Evolutionary conservation across 192 early-diverging fungal species (phyloP).

Genomic region (Dissophora globulifera): DNA sequence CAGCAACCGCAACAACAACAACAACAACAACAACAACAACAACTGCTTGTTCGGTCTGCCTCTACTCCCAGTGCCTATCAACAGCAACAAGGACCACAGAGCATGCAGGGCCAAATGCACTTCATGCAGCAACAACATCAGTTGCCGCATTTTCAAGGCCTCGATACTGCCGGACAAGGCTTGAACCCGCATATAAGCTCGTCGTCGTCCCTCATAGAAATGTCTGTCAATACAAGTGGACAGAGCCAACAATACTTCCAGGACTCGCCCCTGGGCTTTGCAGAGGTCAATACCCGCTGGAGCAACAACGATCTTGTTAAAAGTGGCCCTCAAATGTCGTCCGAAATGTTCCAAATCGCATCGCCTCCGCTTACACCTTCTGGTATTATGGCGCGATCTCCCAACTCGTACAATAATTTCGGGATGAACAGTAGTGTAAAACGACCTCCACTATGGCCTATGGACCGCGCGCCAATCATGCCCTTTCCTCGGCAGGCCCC

Average conservation of each 20-base stretch:
- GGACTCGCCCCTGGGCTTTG: conserved; percentile 23
- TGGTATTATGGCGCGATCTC: conserved; percentile 29
- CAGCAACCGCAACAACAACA: conserved; percentile 19
- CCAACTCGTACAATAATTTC: conserved; percentile 25
- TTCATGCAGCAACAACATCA: conserved; percentile 39
- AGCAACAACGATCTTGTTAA: conserved; percentile 15
- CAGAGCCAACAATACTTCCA: conserved; percentile 23
- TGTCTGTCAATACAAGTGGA: conserved; percentile 11
- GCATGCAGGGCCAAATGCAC: conserved; percentile 21
- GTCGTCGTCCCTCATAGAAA: conserved; percentile 12
- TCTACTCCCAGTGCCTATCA: neutral
- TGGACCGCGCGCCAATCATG: conserved; percentile 29
- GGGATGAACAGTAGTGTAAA: conserved; percentile 26
- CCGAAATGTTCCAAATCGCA: conserved; percentile 49
- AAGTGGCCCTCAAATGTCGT: conserved; percentile 17
- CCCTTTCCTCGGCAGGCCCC: conserved; percentile 43
- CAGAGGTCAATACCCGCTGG: conserved; percentile 34
- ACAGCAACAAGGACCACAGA: conserved; percentile 21
- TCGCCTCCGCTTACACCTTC: conserved; percentile 47
- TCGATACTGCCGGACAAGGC: conserved; percentile 22
- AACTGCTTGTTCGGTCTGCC: neutral
- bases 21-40: conserved; percentile 25
- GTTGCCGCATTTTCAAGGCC: conserved; percentile 30
- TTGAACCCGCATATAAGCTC: conserved; percentile 26
- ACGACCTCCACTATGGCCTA: conserved; percentile 44